Evolutionary conservation across 306 rosid species (phyloP).

Genomic region (Mimosa bimucronata): DNA sequence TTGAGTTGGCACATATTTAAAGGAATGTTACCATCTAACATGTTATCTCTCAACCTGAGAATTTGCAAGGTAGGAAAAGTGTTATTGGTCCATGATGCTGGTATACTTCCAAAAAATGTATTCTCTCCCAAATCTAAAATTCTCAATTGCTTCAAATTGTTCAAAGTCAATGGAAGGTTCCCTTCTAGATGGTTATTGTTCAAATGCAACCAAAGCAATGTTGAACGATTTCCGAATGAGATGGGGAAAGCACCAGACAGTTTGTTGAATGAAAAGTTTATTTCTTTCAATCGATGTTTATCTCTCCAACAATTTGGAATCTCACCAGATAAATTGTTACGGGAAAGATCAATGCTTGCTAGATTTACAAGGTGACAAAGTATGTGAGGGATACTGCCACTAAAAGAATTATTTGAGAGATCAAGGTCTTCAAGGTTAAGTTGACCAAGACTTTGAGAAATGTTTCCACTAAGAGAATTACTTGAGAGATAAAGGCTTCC

Average conservation of each 20-base stretch:
- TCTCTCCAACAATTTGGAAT: background rate
- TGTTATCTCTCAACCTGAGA: background rate
- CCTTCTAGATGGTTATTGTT: background rate
- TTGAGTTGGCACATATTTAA: background rate
- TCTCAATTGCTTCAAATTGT: background rate
- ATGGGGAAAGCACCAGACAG: background rate
- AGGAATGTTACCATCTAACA: background rate
- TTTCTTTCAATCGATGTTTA: background rate
- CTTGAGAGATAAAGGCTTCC: too few species aligned
- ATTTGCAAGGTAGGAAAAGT: background rate
- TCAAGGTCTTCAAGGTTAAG: too few species aligned
- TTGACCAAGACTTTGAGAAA: too few species aligned
- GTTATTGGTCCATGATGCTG: background rate
- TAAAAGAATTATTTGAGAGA: background rate
- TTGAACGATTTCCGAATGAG: background rate
- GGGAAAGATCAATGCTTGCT: background rate
- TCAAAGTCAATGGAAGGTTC: background rate
- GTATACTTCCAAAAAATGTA: background rate
- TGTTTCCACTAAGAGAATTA: too few species aligned
- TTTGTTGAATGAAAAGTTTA: background rate
- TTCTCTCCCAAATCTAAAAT: background rate
- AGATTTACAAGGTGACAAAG: background rate
- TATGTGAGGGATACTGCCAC: background rate
- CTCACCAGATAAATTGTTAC: background rate
- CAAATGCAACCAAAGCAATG: background rate